Conservation (phyloP, 495 filamentous ascomycete species). For the Xylaria cubensis region DNA sequence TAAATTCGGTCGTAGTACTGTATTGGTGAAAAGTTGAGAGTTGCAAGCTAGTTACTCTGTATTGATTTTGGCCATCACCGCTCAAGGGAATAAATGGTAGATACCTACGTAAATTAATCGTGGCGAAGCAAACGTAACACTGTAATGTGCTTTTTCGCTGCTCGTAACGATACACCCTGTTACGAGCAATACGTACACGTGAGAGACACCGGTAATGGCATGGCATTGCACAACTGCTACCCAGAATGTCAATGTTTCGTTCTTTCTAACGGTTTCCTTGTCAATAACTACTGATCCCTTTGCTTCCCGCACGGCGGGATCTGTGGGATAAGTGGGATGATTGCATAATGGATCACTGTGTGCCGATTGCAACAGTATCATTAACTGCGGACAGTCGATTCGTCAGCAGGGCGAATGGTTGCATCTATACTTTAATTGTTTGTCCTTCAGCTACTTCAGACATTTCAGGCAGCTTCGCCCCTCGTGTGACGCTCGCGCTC, state of each 20-base stretch:
- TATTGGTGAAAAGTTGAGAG: not conserved
- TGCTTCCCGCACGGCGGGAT: conserved; percentile 28
- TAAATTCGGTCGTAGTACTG: not conserved
- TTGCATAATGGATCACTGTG: conserved; percentile 18
- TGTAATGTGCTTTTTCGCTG: conserved; percentile 3
- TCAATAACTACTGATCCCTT: conserved; percentile 8
- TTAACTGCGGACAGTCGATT: not conserved
- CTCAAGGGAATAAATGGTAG: not conserved
- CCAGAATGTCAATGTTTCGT: not conserved
- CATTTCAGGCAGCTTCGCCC: not conserved
- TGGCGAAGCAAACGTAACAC: conserved; percentile 20
- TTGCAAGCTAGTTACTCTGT: not conserved
- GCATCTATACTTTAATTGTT: conserved; percentile 4
- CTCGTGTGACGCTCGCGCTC: not conserved
- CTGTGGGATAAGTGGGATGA: conserved; percentile 22
- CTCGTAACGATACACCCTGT: not conserved
- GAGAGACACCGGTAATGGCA: not conserved
- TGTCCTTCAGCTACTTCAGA: conserved; percentile 6
- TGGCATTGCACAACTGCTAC: not conserved
- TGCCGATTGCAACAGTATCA: not conserved
- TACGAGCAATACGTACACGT: not conserved
- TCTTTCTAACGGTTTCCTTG: not conserved
- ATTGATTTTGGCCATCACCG: not conserved
- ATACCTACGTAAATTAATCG: conserved; percentile 14
- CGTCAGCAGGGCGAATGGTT: conserved; percentile 2